Evolutionary conservation across 352 stramenopile species (phyloP), one percentile per base, ranked within the genome.

Genomic region (Vaucheria bursata): DNA sequence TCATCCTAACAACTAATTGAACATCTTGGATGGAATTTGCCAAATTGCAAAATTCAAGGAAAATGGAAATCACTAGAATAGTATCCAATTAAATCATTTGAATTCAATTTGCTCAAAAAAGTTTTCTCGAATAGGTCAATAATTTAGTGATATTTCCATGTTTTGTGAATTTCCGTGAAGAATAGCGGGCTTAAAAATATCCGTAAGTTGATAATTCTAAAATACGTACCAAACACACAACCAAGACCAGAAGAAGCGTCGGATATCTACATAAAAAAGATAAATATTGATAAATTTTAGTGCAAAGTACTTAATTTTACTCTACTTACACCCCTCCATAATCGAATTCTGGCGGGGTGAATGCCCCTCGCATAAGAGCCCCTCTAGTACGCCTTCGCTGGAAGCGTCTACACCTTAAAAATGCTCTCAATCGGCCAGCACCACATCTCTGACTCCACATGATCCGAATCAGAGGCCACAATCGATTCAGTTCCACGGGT

Each of bases 241-340:
- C 71, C 0, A 82, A 66, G 18, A 79, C 77, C n/a, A 80, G 71
- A 1, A 82, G 77, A 6, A 82, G 53, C 12, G 70, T 82, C n/a
- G 77, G 77, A 50, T 82, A 82, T n/a, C 18, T 71, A n/a, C 8
- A n/a, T 65, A 7, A 70, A 70, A n/a, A 38, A 38, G 64, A 34
- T 12, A 70, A 70, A 34, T 70, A 70, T 49, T n/a, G 59, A 70
- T 49, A n/a, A n/a, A 70, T 12, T 7, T 29, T n/a, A 18, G 25
- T 38, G 64, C 64, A 65, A 70, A 7, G 8, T 38, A 70, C 25
- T 70, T 29, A 34, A 29, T 59, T 25, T 59, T 18, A 59, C 12
- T 59, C 45, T 59, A 59, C 45, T 59, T 25, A 59, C 45, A 59
- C 45, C 45, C 45, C 12, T 12, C 45, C 45, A 25, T 59, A 59